Conservation (phyloP, 169 alveolate genomes). For the Cryptosporidium canis region DNA sequence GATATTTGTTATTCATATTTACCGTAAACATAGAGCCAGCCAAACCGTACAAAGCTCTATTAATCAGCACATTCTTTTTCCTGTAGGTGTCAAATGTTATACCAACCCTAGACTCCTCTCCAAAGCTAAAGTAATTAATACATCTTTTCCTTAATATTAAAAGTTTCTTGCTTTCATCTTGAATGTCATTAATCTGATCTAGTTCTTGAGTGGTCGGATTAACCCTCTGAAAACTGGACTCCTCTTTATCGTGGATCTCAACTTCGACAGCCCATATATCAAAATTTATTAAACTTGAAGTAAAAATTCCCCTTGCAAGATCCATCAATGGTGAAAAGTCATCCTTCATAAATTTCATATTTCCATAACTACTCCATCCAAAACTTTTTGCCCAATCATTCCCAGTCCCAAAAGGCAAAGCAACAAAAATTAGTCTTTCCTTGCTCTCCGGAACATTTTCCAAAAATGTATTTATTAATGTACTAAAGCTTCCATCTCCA, state of each 20-base stretch:
- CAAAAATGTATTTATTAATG: conserved; percentile 12
- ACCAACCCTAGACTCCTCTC: conserved; percentile 62
- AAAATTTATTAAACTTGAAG: conserved; percentile 36
- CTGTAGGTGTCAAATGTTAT: conserved; percentile 61
- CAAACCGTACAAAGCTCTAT: conserved; percentile 61
- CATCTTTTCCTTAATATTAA: conserved; percentile 39
- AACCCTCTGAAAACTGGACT: conserved; percentile 30
- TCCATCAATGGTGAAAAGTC: conserved; percentile 50
- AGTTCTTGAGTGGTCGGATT: conserved; percentile 40
- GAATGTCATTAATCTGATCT: background rate
- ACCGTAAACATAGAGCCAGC: conserved; percentile 69
- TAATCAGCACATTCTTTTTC: conserved; percentile 40
- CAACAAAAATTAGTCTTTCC: conserved; percentile 28
- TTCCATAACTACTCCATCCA: conserved; percentile 63
- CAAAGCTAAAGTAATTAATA: conserved; percentile 65
- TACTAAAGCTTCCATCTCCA: conserved; percentile 61
- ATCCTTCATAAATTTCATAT: conserved; percentile 63
- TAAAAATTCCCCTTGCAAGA: conserved; percentile 47
- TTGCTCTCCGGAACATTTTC: conserved; percentile 1
- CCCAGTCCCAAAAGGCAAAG: conserved; percentile 62
- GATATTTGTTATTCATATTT: conserved; percentile 8
- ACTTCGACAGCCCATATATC: conserved; percentile 38
- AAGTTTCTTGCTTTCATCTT: background rate
- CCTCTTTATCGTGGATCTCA: conserved; percentile 10
- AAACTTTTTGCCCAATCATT: conserved; percentile 66